Conservation (phyloP, 1,284 basidiomycete species). For the Marasmius tenuissimus region DNA sequence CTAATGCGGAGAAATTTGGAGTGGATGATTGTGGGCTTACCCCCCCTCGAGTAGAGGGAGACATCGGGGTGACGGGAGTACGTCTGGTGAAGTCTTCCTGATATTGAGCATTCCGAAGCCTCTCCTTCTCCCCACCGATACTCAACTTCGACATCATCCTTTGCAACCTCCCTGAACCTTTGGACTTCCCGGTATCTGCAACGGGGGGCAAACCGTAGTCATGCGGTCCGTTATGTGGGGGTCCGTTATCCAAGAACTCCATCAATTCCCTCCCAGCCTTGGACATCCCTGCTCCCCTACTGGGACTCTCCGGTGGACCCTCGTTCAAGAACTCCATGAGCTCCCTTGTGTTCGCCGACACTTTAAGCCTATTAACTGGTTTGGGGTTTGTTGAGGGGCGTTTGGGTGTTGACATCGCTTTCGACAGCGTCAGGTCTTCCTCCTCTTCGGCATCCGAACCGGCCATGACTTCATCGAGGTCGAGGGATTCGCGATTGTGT, state of each 20-base stretch:
- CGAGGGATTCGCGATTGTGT: slow-evolving; percentile 64
- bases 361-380: slow-evolving; percentile 15
- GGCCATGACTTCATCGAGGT: slow-evolving; percentile 72
- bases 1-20: slow-evolving; percentile 46
- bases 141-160: slow-evolving; percentile 78
- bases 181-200: slow-evolving; percentile 35
- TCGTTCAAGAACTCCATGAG: slow-evolving; percentile 68
- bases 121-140: slow-evolving; percentile 52
- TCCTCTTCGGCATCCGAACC: slow-evolving; percentile 59
- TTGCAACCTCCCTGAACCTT: slow-evolving; percentile 59
- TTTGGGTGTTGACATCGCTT: slow-evolving; percentile 28
- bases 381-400: slow-evolving; percentile 14
- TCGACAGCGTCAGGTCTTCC: slow-evolving; percentile 23
- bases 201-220: slow-evolving; percentile 1
- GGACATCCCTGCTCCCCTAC: slow-evolving; percentile 22
- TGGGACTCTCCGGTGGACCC: slow-evolving; percentile 50
- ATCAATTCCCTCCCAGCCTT: slow-evolving; percentile 24
- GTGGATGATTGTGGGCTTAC: slow-evolving; percentile 33
- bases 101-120: slow-evolving; percentile 18
- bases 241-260: slow-evolving; percentile 31
- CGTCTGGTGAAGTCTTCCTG: slow-evolving; percentile 17
- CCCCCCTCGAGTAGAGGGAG: slow-evolving; percentile 21
- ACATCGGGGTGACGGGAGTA: slow-evolving; percentile 18
- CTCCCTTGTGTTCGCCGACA: slow-evolving; percentile 55
- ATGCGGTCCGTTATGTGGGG: slow-evolving; percentile 24